Conservation (phyloP, 2,329 filamentous ascomycete genomes). For the Cercospora sesami region DNA sequence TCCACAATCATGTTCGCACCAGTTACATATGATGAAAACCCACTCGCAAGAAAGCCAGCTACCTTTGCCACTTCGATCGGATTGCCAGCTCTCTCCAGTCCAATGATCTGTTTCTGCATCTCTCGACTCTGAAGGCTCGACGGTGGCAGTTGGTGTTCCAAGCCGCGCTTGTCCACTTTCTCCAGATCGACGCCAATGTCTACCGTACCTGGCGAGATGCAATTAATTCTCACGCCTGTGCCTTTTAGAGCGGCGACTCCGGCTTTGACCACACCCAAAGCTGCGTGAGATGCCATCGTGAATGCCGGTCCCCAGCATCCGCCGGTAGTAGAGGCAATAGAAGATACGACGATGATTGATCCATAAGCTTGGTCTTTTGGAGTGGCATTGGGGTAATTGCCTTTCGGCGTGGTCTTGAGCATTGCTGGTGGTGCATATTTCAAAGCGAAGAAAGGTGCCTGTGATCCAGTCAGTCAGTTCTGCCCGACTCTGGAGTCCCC, state of each 20-base stretch:
- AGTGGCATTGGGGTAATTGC: conserved; percentile 60
- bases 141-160: conserved; percentile 58
- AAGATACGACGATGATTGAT: conserved; percentile 62
- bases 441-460: conserved; percentile 61
- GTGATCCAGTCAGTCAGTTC: no score
- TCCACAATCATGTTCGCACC: conserved; percentile 64
- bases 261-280: conserved; percentile 60
- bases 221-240: conserved; percentile 61
- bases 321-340: conserved; percentile 57
- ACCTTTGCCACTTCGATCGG: conserved; percentile 61
- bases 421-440: conserved; percentile 66
- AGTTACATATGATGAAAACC: conserved; percentile 63
- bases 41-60: conserved; percentile 62
- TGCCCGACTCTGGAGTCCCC: no score
- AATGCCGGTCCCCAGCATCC: conserved; percentile 62
- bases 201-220: conserved; percentile 50
- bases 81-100: conserved; percentile 58
- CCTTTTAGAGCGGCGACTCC: conserved; percentile 61
- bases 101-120: conserved; percentile 54
- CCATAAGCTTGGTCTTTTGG: conserved; percentile 62
- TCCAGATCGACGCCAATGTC: conserved; percentile 51
- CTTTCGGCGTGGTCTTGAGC: conserved; percentile 58
- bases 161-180: conserved; percentile 53
- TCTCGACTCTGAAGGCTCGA: conserved; percentile 54
- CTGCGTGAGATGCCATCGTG: conserved; percentile 62